Evolutionary conservation across 371 early-diverging fungal species (phyloP), one percentile per base, ranked within the genome.

Genomic region (Vairimorpha apis): DNA sequence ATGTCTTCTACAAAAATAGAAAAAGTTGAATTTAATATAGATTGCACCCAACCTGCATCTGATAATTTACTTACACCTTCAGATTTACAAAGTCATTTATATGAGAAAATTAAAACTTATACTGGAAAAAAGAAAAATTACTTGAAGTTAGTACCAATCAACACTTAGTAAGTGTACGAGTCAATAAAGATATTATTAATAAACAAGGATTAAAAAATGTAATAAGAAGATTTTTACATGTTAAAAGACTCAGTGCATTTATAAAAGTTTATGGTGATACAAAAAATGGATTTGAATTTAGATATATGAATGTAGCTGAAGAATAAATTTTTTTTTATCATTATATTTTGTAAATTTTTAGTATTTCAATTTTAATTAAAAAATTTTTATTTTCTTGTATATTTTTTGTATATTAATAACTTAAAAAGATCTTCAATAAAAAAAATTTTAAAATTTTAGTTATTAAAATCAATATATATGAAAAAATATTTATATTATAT

Each of bases 101-200:
- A 68, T 16, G 58, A 68, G 53, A 68, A 68, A 44, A 68, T 68
- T 32, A 68, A 68, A 27, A 56, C 58, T 43, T n/a, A 55, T 21
- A 68, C 45, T 21, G 68, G 68, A 4, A 68, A 45, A 68, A 68
- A 44, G 68, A 68, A 21, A 68, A 58, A n/a, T 44, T 68, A 32
- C 51, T 68, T 5, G 44, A 68, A 43, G 58, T 68, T 2, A 27
- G 37, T 12, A 27, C 16, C 21, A 68, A 37, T 3, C 58, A 58
- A 33, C 55, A 55, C 29, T 41, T 32, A 29, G 68, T 68, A 32
- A 32, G 41, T 14, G 59, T 68, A 16, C 21, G 12, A 3, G 68
- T 68, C 16, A 68, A 55, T 7, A 45, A 44, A 35, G 58, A 58
- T 18, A 56, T 68, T 38, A 68, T 68, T 23, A 29, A 14, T 43